Evolutionary conservation across 768 basidiomycete species (phyloP), one percentile per base, ranked within the genome.

Genomic region (Tubosaeta sp.): DNA sequence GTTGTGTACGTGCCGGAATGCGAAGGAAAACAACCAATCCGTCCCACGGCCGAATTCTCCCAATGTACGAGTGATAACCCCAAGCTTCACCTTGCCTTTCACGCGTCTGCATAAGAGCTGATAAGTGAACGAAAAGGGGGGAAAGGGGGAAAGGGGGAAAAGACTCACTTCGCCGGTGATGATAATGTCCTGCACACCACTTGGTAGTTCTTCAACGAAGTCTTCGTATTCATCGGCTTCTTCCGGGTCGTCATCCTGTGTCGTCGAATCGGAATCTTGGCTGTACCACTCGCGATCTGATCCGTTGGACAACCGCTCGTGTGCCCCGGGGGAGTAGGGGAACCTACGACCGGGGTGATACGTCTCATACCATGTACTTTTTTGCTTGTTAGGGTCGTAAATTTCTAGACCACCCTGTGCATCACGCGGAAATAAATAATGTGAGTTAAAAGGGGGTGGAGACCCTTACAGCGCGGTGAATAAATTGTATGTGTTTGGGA

Each of bases 41-140:
- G 59, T 81, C 79, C 77, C 79, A 80, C 31, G 67, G 67, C 27
- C 77, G 68, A 51, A 80, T 68, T 62, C 78, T 65, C n/a, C 79
- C 78, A 52, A 76, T 60, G 45, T 75, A 70, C 16, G 63, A 69
- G 56, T 68, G 71, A 50, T 74, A 66, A 6, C 79, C 78, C 79
- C 79, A 81, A 21, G 77, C 78, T 21, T 71, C 71, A 4, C 74
- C 76, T 30, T 76, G 70, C 46, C 60, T 67, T 56, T 71, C 67
- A 42, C 69, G 65, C 19, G 75, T 77, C 79, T 78, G 46, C 44
- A 46, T 44, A 42, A 43, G 40, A 13, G 25, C 32, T 27, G 35
- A 34, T 41, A 40, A 52, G 40, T 32, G n/a, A 18, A 41, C 16
- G 30, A 32, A n/a, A 22, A 34, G 7, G 31, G 30, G 44, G 43